These are phyloP conservation scores for Athelia sp. DNA, from an alignment of 1,284 basidiomycete species.

Conservation along the genomic window DNA sequence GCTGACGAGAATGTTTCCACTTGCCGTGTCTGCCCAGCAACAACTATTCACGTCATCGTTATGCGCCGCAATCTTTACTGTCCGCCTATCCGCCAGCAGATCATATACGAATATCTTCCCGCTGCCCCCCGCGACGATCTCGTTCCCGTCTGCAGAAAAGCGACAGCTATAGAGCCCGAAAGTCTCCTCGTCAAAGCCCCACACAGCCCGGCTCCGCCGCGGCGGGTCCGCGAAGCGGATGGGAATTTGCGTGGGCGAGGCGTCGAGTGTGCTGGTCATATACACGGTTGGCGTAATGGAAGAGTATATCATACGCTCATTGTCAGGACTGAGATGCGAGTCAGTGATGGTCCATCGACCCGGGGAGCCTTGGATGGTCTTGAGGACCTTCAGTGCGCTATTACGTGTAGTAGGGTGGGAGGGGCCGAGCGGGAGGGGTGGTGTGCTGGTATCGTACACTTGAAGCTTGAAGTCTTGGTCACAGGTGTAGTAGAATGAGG, in stretches of 20 bases:
- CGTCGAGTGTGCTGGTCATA: constrained; percentile 79
- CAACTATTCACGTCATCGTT: constrained; percentile 93
- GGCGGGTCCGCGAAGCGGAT: constrained; percentile 64
- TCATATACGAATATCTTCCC: constrained; percentile 89
- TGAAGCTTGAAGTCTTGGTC: constrained; percentile 83
- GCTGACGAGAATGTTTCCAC: constrained; percentile 90
- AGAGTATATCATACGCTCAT: constrained; percentile 92
- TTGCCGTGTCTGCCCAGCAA: constrained; percentile 89
- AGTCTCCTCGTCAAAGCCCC: constrained; percentile 42
- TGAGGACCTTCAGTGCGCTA: constrained; percentile 68
- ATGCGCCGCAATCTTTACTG: constrained; percentile 84
- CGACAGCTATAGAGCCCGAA: constrained; percentile 90
- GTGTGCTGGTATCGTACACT: constrained; percentile 76
- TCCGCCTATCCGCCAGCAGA: constrained; percentile 72
- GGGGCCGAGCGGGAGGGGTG: constrained; percentile 26
- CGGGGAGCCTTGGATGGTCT: constrained; percentile 71
- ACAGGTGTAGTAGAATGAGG: constrained; percentile 80
- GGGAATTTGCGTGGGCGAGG: constrained; percentile 64
- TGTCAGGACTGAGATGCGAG: constrained; percentile 88
- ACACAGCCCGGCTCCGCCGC: constrained; percentile 20
- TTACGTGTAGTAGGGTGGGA: constrained; percentile 19
- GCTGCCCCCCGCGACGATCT: constrained; percentile 77
- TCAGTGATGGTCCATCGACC: constrained; percentile 94
- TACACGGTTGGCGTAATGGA: constrained; percentile 83
- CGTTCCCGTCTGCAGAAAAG: constrained; percentile 94